A percentile compares a stretch with the other conserved stretches of the same genome.
These are phyloP conservation scores for Suillus decipiens DNA, from an alignment of 768 basidiomycete genomes.

Conservation along the genomic window DNA sequence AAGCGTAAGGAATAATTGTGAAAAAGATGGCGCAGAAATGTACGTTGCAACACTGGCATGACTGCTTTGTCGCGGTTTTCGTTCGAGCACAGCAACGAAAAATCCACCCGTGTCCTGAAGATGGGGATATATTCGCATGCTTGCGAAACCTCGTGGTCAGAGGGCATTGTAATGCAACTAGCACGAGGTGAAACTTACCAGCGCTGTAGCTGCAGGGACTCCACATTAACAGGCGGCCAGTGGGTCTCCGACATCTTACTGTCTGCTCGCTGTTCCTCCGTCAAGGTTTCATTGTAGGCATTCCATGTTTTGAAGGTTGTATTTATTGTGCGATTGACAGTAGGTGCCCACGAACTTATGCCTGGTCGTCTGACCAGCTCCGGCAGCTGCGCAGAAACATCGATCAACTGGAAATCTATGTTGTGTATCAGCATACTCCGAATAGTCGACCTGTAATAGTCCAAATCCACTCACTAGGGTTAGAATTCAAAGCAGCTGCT, in stretches of 20 bases:
- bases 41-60: conserved; percentile 19
- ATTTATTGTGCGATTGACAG: conserved; percentile 53
- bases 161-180: background rate
- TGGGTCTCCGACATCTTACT: conserved; percentile 70
- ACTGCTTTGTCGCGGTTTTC: conserved; percentile 32
- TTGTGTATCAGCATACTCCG: background rate
- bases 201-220: conserved; percentile 61
- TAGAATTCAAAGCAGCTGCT: conserved; percentile 73
- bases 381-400: conserved; percentile 72
- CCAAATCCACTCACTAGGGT: conserved; percentile 53
- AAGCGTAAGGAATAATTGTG: conserved; percentile 8
- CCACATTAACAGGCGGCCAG: conserved; percentile 77
- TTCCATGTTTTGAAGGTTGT: conserved; percentile 61
- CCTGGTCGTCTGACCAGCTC: conserved; percentile 77
- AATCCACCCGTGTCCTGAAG: conserved; percentile 97
- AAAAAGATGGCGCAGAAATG: background rate
- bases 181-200: conserved; percentile 51
- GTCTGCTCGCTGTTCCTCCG: conserved; percentile 49
- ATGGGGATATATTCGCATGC: conserved; percentile 91
- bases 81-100: conserved; percentile 89
- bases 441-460: background rate
- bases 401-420: conserved; percentile 75
- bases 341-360: conserved; percentile 75
- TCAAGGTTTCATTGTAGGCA: conserved; percentile 53
- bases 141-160: conserved; percentile 28